Conservation (phyloP, 768 basidiomycete species). For the Hemileccinum impolitum region DNA sequence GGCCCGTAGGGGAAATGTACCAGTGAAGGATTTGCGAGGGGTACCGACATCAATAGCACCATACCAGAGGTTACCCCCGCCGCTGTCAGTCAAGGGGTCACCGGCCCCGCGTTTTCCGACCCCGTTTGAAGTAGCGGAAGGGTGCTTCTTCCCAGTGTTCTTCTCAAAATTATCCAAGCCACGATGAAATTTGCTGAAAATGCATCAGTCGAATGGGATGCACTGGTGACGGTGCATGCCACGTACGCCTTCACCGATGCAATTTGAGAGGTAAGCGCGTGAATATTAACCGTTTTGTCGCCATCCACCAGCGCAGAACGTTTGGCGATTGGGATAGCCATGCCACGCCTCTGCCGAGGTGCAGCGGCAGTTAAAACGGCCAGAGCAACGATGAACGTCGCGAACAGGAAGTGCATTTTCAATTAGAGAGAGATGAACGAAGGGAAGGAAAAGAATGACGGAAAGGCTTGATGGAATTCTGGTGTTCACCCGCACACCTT, state of each 20-base stretch:
- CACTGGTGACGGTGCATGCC: no score
- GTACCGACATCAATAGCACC: constrained; percentile 11
- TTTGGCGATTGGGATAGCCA: constrained; percentile 3
- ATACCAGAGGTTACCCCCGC: constrained; percentile 4
- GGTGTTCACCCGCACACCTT: not conserved
- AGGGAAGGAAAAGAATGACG: not conserved
- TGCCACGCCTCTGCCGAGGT: not conserved
- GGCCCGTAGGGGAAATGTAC: not conserved
- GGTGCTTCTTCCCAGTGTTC: constrained; percentile 2
- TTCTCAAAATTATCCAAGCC: constrained; percentile 1
- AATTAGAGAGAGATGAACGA: no score
- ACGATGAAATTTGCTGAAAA: constrained; percentile 1
- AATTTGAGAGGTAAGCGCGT: constrained; percentile 8
- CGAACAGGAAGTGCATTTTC: constrained; percentile 7
- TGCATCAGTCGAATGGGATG: not conserved
- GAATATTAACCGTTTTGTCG: not conserved
- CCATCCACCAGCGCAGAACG: constrained; percentile 1
- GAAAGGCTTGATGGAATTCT: not conserved
- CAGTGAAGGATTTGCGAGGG: not conserved
- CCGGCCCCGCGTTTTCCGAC: not conserved
- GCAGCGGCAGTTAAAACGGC: not conserved
- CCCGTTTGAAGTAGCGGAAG: not conserved
- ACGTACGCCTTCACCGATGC: constrained; percentile 3
- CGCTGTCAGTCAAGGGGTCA: not conserved
- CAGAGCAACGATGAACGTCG: not conserved